Evolutionary conservation across 352 stramenopile genomes (phyloP).

Genomic region (Globisporangium mamillatum): DNA sequence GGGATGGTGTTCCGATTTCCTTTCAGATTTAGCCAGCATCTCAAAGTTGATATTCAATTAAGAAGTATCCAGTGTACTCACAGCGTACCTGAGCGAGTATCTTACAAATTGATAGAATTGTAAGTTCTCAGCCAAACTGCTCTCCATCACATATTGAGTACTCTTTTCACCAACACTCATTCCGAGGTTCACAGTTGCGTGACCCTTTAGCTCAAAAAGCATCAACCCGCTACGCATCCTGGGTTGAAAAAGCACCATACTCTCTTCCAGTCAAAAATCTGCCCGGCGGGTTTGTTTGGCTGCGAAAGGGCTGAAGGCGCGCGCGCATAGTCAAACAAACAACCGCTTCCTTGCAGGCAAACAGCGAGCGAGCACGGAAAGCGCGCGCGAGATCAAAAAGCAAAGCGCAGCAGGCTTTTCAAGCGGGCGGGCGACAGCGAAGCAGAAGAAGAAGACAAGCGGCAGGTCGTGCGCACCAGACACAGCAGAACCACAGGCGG

Average conservation of each 20-base stretch:
- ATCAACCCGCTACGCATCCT: background rate
- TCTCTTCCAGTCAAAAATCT: background rate
- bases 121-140: no score
- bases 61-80: no score
- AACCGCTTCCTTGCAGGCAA: background rate
- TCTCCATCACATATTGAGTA: no score
- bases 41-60: no score
- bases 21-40: no score
- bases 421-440: background rate
- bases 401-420: background rate
- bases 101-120: no score
- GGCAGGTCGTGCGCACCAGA: no score
- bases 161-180: background rate
- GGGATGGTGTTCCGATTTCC: no score
- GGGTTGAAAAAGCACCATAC: slow-evolving; percentile 1
- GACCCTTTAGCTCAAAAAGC: background rate
- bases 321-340: background rate
- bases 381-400: no score
- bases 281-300: slow-evolving; percentile 6
- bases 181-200: background rate
- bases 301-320: slow-evolving; percentile 6
- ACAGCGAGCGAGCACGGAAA: background rate
- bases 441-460: background rate
- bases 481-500: background rate
- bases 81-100: no score